These are phyloP conservation scores for Boletales sp. DNA, from an alignment of 768 basidiomycete species.

Conservation along the genomic window DNA sequence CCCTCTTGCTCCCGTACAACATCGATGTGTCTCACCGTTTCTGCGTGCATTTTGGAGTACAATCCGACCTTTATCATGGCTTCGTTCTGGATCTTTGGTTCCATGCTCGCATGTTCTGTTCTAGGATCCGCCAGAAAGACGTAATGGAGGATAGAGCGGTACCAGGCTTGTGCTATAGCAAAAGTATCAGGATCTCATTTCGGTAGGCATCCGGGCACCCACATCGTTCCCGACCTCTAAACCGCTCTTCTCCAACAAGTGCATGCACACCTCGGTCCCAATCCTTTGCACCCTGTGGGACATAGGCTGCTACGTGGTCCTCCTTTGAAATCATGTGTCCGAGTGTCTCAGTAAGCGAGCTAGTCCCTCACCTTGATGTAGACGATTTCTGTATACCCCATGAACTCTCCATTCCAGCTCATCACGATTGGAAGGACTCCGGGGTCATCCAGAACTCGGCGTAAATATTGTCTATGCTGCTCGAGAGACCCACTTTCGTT, in stretches of 20 bases:
- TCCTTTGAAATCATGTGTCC: constrained; percentile 4
- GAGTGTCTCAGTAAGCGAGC: not conserved
- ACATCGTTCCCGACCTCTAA: constrained; percentile 42
- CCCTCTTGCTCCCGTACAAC: not conserved
- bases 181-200: not conserved
- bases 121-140: constrained; percentile 43
- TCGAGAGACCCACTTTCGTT: constrained; percentile 43
- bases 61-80: constrained; percentile 25
- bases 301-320: constrained; percentile 21
- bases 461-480: constrained; percentile 41
- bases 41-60: constrained; percentile 17
- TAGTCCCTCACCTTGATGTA: constrained; percentile 40
- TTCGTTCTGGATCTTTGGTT: constrained; percentile 36
- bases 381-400: constrained; percentile 45
- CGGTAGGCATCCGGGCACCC: constrained; percentile 12
- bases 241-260: constrained; percentile 45
- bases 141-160: constrained; percentile 36
- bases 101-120: constrained; percentile 39
- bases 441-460: constrained; percentile 34
- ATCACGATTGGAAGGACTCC: constrained; percentile 40
- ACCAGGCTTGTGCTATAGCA: constrained; percentile 15
- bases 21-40: constrained; percentile 11
- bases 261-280: constrained; percentile 41
- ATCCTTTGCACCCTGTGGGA: constrained; percentile 27
- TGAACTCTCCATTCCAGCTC: constrained; percentile 42